Percentiles rank a stretch among this genome's conserved stretches.
Conservation (phyloP, 2,329 filamentous ascomycete species). For the Ascosphaera apis region DNA sequence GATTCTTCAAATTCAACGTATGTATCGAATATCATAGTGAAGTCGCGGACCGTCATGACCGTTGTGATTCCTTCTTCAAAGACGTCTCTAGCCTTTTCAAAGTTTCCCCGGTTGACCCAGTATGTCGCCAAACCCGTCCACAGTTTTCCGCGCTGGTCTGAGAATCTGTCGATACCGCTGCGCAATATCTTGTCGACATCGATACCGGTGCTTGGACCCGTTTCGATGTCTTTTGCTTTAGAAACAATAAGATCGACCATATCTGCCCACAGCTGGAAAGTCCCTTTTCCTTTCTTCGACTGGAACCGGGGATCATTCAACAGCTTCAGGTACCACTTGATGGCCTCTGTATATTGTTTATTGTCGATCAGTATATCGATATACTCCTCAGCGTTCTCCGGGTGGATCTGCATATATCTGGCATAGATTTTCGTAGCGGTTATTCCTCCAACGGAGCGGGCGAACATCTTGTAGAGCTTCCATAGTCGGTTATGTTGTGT, state of each 20-base stretch:
- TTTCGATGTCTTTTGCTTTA: slow-evolving; percentile 67
- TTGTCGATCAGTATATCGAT: slow-evolving; percentile 70
- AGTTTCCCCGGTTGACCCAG: slow-evolving; percentile 82
- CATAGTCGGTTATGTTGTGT: slow-evolving; percentile 93
- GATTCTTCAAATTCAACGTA: slow-evolving; percentile 96
- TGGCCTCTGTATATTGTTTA: slow-evolving; percentile 71
- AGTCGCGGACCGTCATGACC: slow-evolving; percentile 96
- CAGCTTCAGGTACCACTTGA: slow-evolving; percentile 74
- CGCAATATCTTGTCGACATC: slow-evolving; percentile 81
- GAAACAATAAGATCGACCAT: slow-evolving; percentile 89
- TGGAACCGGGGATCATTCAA: slow-evolving; percentile 76
- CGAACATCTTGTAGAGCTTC: slow-evolving; percentile 76
- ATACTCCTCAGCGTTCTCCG: slow-evolving; percentile 85
- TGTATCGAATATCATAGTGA: slow-evolving; percentile 86
- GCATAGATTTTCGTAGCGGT: slow-evolving; percentile 88
- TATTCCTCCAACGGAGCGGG: slow-evolving; percentile 68
- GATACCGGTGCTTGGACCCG: slow-evolving; percentile 58
- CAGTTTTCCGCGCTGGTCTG: slow-evolving; percentile 81
- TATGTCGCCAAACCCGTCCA: slow-evolving; percentile 93
- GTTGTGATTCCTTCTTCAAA: slow-evolving; percentile 95
- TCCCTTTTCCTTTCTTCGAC: slow-evolving; percentile 83
- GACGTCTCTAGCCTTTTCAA: slow-evolving; percentile 75
- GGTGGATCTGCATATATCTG: slow-evolving; percentile 90
- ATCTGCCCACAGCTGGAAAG: slow-evolving; percentile 92
- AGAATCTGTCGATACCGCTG: slow-evolving; percentile 73